A percentile compares a stretch with the other conserved stretches of the same genome.
These are phyloP conservation scores for Quercus phellos DNA, from an alignment of 331 rosid genomes.

Conservation along the genomic window DNA sequence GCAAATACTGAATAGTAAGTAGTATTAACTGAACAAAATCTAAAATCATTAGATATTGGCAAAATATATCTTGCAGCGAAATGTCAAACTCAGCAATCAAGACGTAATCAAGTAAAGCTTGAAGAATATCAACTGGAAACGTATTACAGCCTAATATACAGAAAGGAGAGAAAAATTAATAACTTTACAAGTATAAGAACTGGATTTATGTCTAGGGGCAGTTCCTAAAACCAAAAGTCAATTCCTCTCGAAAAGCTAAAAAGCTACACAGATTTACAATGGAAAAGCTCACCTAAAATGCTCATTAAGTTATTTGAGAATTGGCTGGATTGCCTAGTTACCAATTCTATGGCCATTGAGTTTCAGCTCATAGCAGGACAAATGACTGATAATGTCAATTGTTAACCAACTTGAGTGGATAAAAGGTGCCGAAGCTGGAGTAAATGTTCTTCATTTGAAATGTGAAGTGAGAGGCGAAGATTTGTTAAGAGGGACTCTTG, in stretches of 20 bases:
- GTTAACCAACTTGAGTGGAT: slow-evolving; percentile 14
- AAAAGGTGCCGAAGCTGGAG: slow-evolving; percentile 25
- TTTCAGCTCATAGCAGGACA: not conserved
- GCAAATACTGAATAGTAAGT: no score
- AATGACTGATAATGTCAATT: not conserved
- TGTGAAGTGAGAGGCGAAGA: slow-evolving; percentile 26
- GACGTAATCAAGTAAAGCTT: not conserved
- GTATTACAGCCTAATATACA: no score
- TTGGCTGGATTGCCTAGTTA: no score
- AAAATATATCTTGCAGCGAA: not conserved
- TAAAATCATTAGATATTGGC: no score
- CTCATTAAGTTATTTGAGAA: no score
- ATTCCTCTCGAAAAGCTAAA: no score
- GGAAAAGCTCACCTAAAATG: no score
- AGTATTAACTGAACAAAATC: no score
- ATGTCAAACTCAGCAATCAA: not conserved
- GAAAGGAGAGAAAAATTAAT: not conserved
- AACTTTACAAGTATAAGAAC: not conserved
- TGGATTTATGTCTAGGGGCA: no score
- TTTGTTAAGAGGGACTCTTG: slow-evolving; percentile 28
- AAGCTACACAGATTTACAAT: no score
- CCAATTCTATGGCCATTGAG: not conserved
- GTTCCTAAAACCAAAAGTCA: no score
- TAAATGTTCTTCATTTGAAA: slow-evolving; percentile 29
- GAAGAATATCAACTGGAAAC: not conserved